Evolutionary conservation across 805 yeast species (phyloP), one percentile per base, ranked within the genome.

Genomic region (Candida saitoana): DNA sequence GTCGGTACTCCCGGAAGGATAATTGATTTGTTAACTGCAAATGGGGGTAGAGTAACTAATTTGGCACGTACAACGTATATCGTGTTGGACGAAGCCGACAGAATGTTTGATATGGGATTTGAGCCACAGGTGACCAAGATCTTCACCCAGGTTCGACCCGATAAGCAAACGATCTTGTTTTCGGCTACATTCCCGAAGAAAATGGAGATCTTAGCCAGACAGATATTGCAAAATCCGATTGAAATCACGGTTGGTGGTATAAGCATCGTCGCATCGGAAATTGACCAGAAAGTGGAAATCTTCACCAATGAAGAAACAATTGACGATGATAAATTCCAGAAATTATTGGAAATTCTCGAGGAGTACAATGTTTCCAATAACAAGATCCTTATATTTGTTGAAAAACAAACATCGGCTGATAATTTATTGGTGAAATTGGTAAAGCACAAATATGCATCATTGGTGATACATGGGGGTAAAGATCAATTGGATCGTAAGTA

Each of bases 1-100:
- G 89, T 93, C 11, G 95, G 96, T 2, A 93, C 99, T 0, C 99
- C 99, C 0, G 99, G 99, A 1, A 69, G 99, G 45, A 75, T 93
- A 49, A 91, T 93, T 41, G 99, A 93, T 62, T 65, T 93, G 33
- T 63, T 93, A 22, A 80, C 95, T 2, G 83, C 95, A 3, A 91
- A 91, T 57, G 65, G 77, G 30, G 97, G 97, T 0, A 72, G 87
- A 39, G 77, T 89, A 1, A 71, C 85, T 3, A 82, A 80, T 46
- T 67, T 93, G 5, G 65, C 69, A 20, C 66, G 90, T 34, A 80
- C 85, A 4, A 82, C 96, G 0, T 88, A 82, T 59, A 72, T 88
- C n/a, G 95, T 90, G 0, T 66, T 93, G 45, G 99, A 93, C 59
- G 99, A 93, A 57, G 97, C 98, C 1, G 99, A 93, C 62, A 67